Evolutionary conservation across 2,329 filamentous ascomycete genomes (phyloP), one percentile per base, ranked within the genome.

Genomic region (Geoglossum cookeanum): DNA sequence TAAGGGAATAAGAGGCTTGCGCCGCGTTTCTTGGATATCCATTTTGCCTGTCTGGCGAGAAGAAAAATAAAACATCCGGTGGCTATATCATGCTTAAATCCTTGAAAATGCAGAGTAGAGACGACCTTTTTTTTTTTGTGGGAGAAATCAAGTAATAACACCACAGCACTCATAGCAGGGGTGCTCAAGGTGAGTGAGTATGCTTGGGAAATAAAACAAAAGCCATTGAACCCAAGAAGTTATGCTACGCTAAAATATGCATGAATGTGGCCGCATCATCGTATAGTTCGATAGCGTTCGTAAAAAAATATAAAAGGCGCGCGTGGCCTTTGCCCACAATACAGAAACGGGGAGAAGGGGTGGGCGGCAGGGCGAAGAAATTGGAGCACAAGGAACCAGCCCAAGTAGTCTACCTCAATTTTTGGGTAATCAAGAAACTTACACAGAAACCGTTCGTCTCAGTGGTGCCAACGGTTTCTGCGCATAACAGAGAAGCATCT

Each of bases 401-500:
- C 48, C 32, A 11, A 33, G 13, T 45, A 17, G 44, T 32, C 42
- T 22, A 29, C 15, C 30, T 53, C 15, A 17, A 1, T 4, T 27
- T 15, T 4, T 55, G 22, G 39, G n/a, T 17, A 3, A 37, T 53
- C 17, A 30, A 55, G 22, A 27, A 29, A 55, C n/a, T 70, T 63
- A 76, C 8, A 76, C 72, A 61, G 72, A 75, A 56, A 75, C 72
- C 3, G 75, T 76, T 42, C 74, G 67, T 59, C 74, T 63, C 17
- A 71, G 67, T 11, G 70, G 67, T 57, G 73, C 69, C 17, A 68
- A 65, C 4, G 89, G 89, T 60, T 91, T 87, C 65, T 91, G 85
- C 15, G 89, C 90, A 67, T 94, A 88, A 63, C 89, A 94, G 59
- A 97, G 90, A 68, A 94, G 81, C 64, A 97, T 76, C 68, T 91